These are phyloP conservation scores for Nicotiana otophora DNA, from an alignment of 257 asterid species.

Conservation along the genomic window DNA sequence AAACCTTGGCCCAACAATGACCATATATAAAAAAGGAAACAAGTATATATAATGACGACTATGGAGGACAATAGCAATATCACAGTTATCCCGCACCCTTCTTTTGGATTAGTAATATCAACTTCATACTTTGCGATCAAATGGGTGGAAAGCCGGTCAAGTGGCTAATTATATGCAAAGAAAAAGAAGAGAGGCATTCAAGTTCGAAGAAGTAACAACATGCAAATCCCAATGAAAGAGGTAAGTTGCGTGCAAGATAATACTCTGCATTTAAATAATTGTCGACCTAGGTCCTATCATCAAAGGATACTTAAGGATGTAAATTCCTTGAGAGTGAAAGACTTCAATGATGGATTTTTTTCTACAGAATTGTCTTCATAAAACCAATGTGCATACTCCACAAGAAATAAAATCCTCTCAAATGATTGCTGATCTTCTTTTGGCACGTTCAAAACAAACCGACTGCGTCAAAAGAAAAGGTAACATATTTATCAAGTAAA, in stretches of 20 bases:
- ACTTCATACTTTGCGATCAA: background rate
- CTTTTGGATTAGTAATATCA: background rate
- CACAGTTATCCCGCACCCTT: background rate
- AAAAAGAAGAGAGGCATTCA: background rate
- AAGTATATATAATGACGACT: background rate
- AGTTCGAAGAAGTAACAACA: conserved; percentile 1
- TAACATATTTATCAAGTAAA: background rate
- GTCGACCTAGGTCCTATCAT: background rate
- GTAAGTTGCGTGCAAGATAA: background rate
- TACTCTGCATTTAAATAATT: background rate
- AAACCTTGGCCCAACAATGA: background rate
- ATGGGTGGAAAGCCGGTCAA: background rate
- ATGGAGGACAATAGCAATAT: background rate
- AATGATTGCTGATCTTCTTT: conserved; percentile 97
- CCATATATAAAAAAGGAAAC: background rate
- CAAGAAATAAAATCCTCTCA: conserved; percentile 96
- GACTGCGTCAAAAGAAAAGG: conserved; percentile 46
- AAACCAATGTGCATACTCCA: conserved; percentile 97
- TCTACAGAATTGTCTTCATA: conserved; percentile 96
- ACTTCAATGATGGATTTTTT: conserved; percentile 87
- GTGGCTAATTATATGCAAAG: background rate
- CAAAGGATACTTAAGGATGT: conserved; percentile 85
- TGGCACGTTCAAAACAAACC: conserved; percentile 94
- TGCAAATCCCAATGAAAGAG: background rate
- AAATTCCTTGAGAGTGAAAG: conserved; percentile 87